A percentile compares a stretch with the other conserved stretches of the same genome.
Evolutionary conservation across 1,284 basidiomycete genomes (phyloP).

Genomic region (Malassezia sympodialis): DNA sequence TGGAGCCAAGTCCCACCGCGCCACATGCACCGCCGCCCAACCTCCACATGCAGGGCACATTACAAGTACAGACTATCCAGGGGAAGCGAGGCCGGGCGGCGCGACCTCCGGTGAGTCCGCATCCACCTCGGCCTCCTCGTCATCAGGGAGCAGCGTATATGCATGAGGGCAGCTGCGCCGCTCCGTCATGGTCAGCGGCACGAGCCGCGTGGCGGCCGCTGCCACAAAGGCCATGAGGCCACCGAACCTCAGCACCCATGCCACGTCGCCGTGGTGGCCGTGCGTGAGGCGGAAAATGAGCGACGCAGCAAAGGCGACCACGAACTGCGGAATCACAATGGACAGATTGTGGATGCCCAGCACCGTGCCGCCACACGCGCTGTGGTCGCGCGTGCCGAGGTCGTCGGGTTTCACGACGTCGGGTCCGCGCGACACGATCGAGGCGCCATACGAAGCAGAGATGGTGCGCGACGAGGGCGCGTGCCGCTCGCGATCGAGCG

Average conservation of each 20-base stretch:
- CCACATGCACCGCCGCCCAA: background rate
- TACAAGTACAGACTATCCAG: background rate
- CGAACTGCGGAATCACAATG: constrained; percentile 31
- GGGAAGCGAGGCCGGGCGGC: background rate
- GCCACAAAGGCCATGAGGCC: constrained; percentile 54
- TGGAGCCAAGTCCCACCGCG: background rate
- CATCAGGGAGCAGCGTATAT: constrained; percentile 1
- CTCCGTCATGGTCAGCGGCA: constrained; percentile 33
- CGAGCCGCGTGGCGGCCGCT: constrained; percentile 24
- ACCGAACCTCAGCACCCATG: constrained; percentile 86
- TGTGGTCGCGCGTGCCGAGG: constrained; percentile 5
- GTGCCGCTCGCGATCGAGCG: background rate
- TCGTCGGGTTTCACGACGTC: constrained; percentile 7
- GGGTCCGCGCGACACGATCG: constrained; percentile 17
- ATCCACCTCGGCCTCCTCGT: constrained; percentile 11
- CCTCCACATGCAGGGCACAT: background rate
- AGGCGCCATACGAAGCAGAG: constrained; percentile 6
- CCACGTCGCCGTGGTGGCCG: constrained; percentile 52
- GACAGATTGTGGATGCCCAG: constrained; percentile 66
- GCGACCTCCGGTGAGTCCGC: background rate
- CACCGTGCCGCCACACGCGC: constrained; percentile 68
- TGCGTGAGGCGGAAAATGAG: constrained; percentile 64
- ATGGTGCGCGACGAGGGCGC: background rate
- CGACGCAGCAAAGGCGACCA: constrained; percentile 72
- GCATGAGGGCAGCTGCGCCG: background rate